Evolutionary conservation across 257 asterid species (phyloP), one percentile per base, ranked within the genome.

Genomic region (Echites panduratus): DNA sequence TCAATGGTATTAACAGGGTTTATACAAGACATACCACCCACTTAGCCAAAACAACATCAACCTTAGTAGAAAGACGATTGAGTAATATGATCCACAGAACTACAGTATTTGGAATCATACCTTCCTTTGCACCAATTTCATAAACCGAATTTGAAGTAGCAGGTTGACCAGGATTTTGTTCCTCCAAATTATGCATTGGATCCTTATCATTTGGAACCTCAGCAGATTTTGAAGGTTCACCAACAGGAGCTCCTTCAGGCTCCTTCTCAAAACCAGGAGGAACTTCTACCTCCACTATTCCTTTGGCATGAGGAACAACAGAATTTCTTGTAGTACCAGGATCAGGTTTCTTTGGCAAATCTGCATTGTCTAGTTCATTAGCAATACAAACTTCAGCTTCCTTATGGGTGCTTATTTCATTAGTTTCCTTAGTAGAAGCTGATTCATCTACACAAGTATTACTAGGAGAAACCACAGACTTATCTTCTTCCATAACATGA

Each of bases 171-270:
- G 84, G 75, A 69, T 81, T 93, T 80, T 85, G 80, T 76, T 81
- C 81, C 72, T 82, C 90, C 40, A 85, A 71, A 61, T 62, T 57
- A 48, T 89, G 69, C 71, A 65, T 54, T 84, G 73, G 79, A 38
- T 79, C 86, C 77, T 85, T 88, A 57, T 86, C 96, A 78, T 87
- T 86, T 45, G 70, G 77, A 77, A 80, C 83, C 75, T 81, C 90
- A 32, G 78, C 75, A 54, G 84, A 75, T 53, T 73, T 83, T 73
- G 91, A 70, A 43, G 75, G 76, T 59, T 78, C 82, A 70, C 70
- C 82, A 26, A 73, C 74, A 52, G 77, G 67, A 38, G 78, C 84
- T 74, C 81, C 85, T 76, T 72, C 88, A 50, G 88, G 82, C 79
- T 87, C 93, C 82, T 85, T 87, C 64, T 79, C 71, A 80, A 83